These are phyloP conservation scores for Leavenworthia alabamica DNA, from an alignment of 345 rosid genomes.

Conservation along the genomic window DNA sequence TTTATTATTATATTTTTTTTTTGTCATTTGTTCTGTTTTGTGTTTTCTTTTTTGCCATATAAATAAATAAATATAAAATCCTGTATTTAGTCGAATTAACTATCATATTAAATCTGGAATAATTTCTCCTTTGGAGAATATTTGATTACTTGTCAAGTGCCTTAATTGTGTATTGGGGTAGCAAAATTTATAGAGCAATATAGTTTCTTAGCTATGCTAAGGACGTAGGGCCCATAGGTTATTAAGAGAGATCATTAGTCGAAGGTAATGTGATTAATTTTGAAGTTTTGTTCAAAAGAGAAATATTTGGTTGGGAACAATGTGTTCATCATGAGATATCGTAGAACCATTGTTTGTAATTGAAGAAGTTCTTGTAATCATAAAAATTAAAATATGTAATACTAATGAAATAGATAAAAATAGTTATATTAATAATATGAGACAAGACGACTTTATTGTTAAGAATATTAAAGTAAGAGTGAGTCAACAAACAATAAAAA, in stretches of 20 bases:
- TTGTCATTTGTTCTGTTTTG: slow-evolving; percentile 7
- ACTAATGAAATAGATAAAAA: too few relatives aligned
- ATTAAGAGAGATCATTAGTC: not conserved
- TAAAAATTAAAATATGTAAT: too few relatives aligned
- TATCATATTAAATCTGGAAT: not conserved
- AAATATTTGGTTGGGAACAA: not conserved
- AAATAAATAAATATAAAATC: not conserved
- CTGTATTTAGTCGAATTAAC: not conserved
- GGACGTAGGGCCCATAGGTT: not conserved
- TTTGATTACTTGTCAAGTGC: not conserved
- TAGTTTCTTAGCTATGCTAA: not conserved
- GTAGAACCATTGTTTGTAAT: too few relatives aligned
- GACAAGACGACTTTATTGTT: not conserved
- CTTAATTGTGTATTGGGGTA: not conserved
- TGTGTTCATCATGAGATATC: too few relatives aligned
- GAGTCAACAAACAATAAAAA: not conserved
- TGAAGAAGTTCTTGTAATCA: too few relatives aligned
- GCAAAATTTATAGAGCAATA: not conserved
- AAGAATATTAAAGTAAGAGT: not conserved
- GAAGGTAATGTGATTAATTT: not conserved
- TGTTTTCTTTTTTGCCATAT: not conserved
- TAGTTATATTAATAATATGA: too few relatives aligned
- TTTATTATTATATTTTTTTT: not conserved
- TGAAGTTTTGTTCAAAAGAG: not conserved
- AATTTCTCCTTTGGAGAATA: not conserved